Evolutionary conservation across 805 yeast species (phyloP), one percentile per base, ranked within the genome.

Genomic region (Starmerella apis): DNA sequence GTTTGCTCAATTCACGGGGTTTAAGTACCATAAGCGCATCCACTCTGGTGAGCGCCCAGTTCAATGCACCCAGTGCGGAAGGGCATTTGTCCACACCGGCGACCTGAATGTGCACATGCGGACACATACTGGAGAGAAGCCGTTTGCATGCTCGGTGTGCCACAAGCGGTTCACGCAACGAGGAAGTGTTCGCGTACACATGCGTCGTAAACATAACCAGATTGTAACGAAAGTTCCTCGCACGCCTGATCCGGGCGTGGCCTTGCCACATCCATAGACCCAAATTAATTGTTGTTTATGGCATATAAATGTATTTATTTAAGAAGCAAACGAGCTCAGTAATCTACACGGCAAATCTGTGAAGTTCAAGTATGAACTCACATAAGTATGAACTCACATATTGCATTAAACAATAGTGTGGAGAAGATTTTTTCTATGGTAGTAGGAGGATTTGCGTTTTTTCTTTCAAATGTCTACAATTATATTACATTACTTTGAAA

Each of bases 31-130:
- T 64, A 64, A 75, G 69, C 71, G 96, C 47, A 79, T 77, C 1
- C 97, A 90, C 64, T 80, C 92, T 1, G 97, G 96, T 2, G 96
- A 87, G 60, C 84, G 80, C 61, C 96, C 96, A 0, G 87, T 74
- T 62, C 65, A 65, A 46, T 88, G 97, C 65, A 68, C 73, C 24
- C 63, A 71, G 2, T 88, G 97, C 65, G 80, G 76, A 4, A 88
- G 86, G 63, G 64, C 70, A 25, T 88, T 90, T 67, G 83, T 94
- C 10, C 86, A 94, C 2, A 76, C 85, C 20, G 80, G 92, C 3
- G 80, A 92, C 11, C 69, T 88, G 41, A 81, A 87, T 1, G 86
- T 90, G 10, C 96, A 87, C 65, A 75, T 81, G 55, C 70, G 96
- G 44, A 86, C 86, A 30, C 96, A 88, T 65, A 87, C 95, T 0